phyloP scores from a whole-genome alignment of 1,284 basidiomycete genomes.

The Apiotrichum laibachii region DNA sequence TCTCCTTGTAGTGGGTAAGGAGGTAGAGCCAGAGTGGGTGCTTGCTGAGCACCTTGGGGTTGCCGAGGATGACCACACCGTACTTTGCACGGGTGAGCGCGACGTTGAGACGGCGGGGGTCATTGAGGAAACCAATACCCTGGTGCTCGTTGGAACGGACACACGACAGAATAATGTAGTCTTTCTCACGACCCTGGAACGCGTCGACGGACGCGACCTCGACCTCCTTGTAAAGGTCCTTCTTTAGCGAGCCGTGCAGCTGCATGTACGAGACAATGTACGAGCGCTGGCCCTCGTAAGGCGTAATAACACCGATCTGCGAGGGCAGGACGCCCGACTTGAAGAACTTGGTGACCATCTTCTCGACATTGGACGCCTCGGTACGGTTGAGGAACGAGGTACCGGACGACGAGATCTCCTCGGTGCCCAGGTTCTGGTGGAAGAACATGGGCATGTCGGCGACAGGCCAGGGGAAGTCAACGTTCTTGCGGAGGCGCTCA shows the following conservation, averaged over 20 bases:
- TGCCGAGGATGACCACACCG: slow-evolving; percentile 95
- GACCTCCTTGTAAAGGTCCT: slow-evolving; percentile 98
- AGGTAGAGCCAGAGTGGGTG: slow-evolving; percentile 98
- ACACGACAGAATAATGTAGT: slow-evolving; percentile 98
- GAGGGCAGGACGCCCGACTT: slow-evolving; percentile 92
- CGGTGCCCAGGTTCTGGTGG: slow-evolving; percentile 97
- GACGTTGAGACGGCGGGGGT: slow-evolving; percentile 93
- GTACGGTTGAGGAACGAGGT: slow-evolving; percentile 98
- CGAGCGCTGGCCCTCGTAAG: slow-evolving; percentile 98
- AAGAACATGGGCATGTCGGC: slow-evolving; percentile 99
- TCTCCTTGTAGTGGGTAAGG: slow-evolving; percentile 98
- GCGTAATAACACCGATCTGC: slow-evolving; percentile 98
- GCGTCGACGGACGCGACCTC: slow-evolving; percentile 99
- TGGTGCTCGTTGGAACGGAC: slow-evolving; percentile 99
- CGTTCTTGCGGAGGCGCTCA: slow-evolving; percentile 91
- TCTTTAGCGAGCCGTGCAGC: slow-evolving; percentile 95
- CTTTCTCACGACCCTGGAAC: slow-evolving; percentile 99
- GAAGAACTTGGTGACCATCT: slow-evolving; percentile 99
- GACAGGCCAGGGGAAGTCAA: slow-evolving; percentile 98
- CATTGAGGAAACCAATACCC: slow-evolving; percentile 98
- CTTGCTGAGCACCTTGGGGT: slow-evolving; percentile 99
- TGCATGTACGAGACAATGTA: slow-evolving; percentile 99
- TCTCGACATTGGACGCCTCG: slow-evolving; percentile 98
- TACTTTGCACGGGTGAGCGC: slow-evolving; percentile 97
- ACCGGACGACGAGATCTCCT: slow-evolving; percentile 97